Conservation (phyloP, 176 grass and related monocot species). For the Stipa capillata region DNA sequence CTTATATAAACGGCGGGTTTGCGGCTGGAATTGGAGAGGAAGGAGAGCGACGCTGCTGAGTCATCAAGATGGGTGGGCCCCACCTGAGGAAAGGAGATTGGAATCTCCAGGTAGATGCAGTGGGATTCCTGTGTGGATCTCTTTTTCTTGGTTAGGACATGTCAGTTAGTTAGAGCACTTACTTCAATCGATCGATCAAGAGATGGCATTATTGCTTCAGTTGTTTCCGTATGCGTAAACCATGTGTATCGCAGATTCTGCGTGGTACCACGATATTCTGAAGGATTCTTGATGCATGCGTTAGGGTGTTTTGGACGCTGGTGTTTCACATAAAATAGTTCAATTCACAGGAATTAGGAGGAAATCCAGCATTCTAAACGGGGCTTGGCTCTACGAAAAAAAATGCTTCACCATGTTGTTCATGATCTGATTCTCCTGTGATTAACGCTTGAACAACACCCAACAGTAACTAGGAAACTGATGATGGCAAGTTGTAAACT, state of each 20-base stretch:
- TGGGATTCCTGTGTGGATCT: constrained; percentile 20
- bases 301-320: no score
- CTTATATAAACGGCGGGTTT: not conserved
- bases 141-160: no score
- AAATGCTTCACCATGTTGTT: not conserved
- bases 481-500: not conserved
- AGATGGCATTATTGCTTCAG: not conserved
- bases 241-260: no score
- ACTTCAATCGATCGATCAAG: not conserved
- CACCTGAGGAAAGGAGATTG: not conserved
- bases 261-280: no score
- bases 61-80: not conserved
- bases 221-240: no score
- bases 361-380: no score
- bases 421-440: not conserved
- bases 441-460: not conserved
- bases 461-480: not conserved
- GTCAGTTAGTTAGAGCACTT: not conserved
- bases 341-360: no score
- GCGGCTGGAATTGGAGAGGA: not conserved
- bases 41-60: not conserved
- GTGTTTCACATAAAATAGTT: no score
- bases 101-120: constrained; percentile 46
- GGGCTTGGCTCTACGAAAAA: no score
- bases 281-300: not conserved